phyloP scores from a whole-genome alignment of 306 rosid species.

The Quercus alba region DNA sequence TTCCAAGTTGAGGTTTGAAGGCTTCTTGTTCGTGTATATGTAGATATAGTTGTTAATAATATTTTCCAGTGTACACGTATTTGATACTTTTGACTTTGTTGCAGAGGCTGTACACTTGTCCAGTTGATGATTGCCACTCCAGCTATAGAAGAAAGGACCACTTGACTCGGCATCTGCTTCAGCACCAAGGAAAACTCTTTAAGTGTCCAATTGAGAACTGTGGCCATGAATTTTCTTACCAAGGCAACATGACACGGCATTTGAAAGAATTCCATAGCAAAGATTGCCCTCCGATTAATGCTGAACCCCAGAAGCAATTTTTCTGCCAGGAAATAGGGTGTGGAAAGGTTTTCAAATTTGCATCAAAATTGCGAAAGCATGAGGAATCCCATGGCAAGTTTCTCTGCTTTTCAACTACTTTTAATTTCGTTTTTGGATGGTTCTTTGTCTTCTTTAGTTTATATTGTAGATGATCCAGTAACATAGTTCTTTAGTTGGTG shows the following conservation, averaged over 20 bases:
- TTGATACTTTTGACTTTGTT: constrained; percentile 9
- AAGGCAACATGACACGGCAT: constrained; percentile 59
- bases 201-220: constrained; percentile 68
- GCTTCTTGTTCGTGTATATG: constrained; percentile 19
- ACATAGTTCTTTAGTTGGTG: not conserved
- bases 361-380: constrained; percentile 55
- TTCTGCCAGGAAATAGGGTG: constrained; percentile 72
- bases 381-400: constrained; percentile 73
- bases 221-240: constrained; percentile 41
- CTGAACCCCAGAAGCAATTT: constrained; percentile 37
- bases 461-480: not conserved
- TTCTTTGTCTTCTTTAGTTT: not conserved
- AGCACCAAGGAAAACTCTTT: constrained; percentile 62
- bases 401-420: not conserved
- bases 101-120: constrained; percentile 71
- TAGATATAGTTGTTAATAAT: not conserved
- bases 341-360: constrained; percentile 63
- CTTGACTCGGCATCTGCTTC: constrained; percentile 72
- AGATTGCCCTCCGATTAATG: constrained; percentile 11
- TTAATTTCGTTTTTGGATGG: not conserved
- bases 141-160: constrained; percentile 92
- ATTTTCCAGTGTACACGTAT: not conserved
- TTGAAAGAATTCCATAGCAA: constrained; percentile 49
- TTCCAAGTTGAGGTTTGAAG: constrained; percentile 53
- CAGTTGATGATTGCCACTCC: constrained; percentile 60